Evolutionary conservation across 257 asterid genomes (phyloP).

Genomic region (Penstemon eatonii): DNA sequence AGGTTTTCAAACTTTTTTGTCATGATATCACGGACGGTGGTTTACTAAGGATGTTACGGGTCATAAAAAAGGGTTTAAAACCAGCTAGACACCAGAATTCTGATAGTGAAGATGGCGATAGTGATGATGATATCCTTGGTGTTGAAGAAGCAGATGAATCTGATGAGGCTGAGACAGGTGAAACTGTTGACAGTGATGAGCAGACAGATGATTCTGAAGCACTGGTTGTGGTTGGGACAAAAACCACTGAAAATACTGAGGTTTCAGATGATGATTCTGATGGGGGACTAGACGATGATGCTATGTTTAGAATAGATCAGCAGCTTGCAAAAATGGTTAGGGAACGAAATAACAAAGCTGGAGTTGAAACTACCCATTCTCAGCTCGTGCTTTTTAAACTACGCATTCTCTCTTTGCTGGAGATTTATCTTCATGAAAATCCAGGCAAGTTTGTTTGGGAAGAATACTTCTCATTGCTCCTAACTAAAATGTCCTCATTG

Average conservation of each 20-base stretch:
- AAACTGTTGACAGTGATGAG: slow-evolving; percentile 73
- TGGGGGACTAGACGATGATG: slow-evolving; percentile 94
- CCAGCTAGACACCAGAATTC: slow-evolving; percentile 79
- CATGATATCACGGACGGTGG: slow-evolving; percentile 75
- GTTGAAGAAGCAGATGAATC: slow-evolving; percentile 88
- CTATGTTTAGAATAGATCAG: slow-evolving; percentile 85
- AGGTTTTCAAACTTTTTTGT: slow-evolving; percentile 88
- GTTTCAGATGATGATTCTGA: slow-evolving; percentile 85
- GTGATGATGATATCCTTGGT: slow-evolving; percentile 71
- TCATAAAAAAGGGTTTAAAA: slow-evolving; percentile 83
- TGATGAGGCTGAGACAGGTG: slow-evolving; percentile 80
- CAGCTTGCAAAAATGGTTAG: slow-evolving; percentile 65
- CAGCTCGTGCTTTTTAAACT: slow-evolving; percentile 97
- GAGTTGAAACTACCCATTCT: slow-evolving; percentile 93
- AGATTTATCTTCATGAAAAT: slow-evolving; percentile 88
- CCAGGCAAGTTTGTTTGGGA: slow-evolving; percentile 67
- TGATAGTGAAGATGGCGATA: slow-evolving; percentile 65
- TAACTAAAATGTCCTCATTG: neutral
- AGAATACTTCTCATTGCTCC: neutral
- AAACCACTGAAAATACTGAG: slow-evolving; percentile 52
- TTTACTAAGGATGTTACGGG: slow-evolving; percentile 76
- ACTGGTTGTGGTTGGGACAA: slow-evolving; percentile 49
- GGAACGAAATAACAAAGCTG: slow-evolving; percentile 79
- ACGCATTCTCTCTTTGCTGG: slow-evolving; percentile 90
- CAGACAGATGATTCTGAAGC: slow-evolving; percentile 81